Evolutionary conservation across 371 early-diverging fungal genomes (phyloP), one percentile per base, ranked within the genome.

Genomic region (Mortierella sp.): DNA sequence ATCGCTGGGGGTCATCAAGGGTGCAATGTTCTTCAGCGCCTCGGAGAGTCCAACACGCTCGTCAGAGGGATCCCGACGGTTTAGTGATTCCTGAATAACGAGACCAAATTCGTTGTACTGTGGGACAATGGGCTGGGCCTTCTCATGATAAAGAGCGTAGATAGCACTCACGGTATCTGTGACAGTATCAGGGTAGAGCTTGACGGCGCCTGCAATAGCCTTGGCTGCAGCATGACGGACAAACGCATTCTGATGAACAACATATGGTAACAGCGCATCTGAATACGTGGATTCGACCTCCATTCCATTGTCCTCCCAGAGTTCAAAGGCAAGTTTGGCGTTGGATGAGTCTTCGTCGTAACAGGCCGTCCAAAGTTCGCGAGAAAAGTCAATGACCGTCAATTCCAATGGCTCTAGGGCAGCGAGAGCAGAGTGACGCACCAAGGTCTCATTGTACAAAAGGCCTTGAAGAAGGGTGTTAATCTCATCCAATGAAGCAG

Each of bases 61-160:
- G 41, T 86, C 89, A 82, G 91, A 93, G 26, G 92, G 91, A 78
- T 98, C 97, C 47, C 82, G 74, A 51, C 90, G 89, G 70, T 93
- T 86, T 57, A 95, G 72, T 0, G 96, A 93, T 53, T 90, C 93
- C 14, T 92, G 91, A 27, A 94, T 94, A 0, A 96, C 86, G 79
- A 98, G 90, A 48, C 96, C 97, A 62, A 86, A 95, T 46, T 89
- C 90, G 78, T 98, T 96, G 60, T 92, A 95, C 72, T 96, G 93
- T 4, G 96, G 96, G 26, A 89, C 90, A 14, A 95, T 86, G n/a
- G 93, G 83, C 39, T 86, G 83, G 45, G 91, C 88, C 86, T 91
- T 78, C 54, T 87, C 82, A 41, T 79, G 80, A 71, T 91, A 92
- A 10, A 80, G 61, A 9, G 55, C 60, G 70, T 86, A 91, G 28